Base-by-base conservation (phyloP, 352 stramenopile species). In the Phytophthora multivora region DNA sequence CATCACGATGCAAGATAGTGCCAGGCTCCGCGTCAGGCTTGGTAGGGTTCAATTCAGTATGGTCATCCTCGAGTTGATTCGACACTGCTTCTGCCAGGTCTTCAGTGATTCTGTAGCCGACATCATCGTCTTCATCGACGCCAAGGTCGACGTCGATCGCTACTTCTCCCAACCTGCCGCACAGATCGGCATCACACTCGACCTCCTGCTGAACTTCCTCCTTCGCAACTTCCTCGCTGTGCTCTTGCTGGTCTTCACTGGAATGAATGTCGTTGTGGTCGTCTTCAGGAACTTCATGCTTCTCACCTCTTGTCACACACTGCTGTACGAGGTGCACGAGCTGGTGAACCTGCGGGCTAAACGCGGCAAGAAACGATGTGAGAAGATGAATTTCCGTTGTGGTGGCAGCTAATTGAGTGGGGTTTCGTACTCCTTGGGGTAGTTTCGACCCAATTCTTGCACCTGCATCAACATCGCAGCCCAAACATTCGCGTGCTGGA, bases 21-120 rank as follows among this genome's bases (percentile, higher is more conserved):
- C 57, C 39, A 12, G 25, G 21, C 6, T 56, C 48, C 9, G 64
- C 39, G 0, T 39, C 45, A 12, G 28, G 26, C 5, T 50, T 62
- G 15, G 13, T 23, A 2, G 38, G 19, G 12, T 52, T 39, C 7
- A 16, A 30, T 36, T 48, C 25, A 39, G 35, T 35, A 8, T 31
- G 40, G 15, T 75, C 73, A 11, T 84, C 68, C 33, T 89, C 78
- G 0, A 59, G 69, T 70, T 90, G 80, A 40, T 90, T 90, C 0
- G 78, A 90, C 19, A 51, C 26, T 28, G 15, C 39, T n/a, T n/a
- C n/a, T 28, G 43, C 42, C 4, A 49, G 56, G 7, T 60, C 66
- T 31, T 66, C 56, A 7, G 60, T 67, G 19, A 54, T 62, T 28
- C 40, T 70, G 41, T 68, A 63, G 12, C 57, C 60, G 21, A 70